Percentiles rank a stretch among this genome's conserved stretches.
phyloP scores from a whole-genome alignment of 2,329 filamentous ascomycete species.

The Pseudocercospora musae region DNA sequence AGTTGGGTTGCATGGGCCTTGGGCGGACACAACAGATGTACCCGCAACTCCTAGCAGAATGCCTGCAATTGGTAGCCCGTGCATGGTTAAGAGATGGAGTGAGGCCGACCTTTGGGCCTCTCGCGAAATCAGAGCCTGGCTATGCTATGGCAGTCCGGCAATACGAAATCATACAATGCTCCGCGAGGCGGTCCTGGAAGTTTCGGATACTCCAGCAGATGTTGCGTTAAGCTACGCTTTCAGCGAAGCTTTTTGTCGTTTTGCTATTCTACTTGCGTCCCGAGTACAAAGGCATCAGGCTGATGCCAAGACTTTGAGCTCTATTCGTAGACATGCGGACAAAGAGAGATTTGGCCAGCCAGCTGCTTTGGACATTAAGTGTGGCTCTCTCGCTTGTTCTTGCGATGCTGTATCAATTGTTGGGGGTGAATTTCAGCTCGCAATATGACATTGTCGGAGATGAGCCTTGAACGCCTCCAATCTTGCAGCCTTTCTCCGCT shows the following conservation, averaged over 20 bases:
- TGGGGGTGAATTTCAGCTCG: not conserved
- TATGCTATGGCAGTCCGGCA: not conserved
- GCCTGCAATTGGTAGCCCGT: not conserved
- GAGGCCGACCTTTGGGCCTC: not conserved
- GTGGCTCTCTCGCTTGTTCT: not conserved
- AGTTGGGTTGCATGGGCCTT: conserved; percentile 7
- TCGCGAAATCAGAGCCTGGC: not conserved
- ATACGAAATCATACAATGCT: not conserved
- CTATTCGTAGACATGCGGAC: not conserved
- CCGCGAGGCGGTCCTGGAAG: not conserved
- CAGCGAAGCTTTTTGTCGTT: not conserved
- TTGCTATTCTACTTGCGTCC: not conserved
- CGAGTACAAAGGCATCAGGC: not conserved
- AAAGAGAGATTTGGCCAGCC: not conserved
- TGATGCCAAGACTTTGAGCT: not conserved
- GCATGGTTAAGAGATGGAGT: not conserved
- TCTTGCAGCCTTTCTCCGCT: not conserved
- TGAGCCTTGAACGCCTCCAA: not conserved
- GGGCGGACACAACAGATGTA: not conserved
- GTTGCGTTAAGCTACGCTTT: not conserved
- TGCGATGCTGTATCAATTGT: not conserved
- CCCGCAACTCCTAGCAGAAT: not conserved
- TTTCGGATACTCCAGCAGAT: not conserved
- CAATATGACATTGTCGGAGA: not conserved
- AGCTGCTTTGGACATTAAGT: not conserved